Conservation (phyloP, 2,329 filamentous ascomycete genomes). For the Pyrenochaeta sp. region DNA sequence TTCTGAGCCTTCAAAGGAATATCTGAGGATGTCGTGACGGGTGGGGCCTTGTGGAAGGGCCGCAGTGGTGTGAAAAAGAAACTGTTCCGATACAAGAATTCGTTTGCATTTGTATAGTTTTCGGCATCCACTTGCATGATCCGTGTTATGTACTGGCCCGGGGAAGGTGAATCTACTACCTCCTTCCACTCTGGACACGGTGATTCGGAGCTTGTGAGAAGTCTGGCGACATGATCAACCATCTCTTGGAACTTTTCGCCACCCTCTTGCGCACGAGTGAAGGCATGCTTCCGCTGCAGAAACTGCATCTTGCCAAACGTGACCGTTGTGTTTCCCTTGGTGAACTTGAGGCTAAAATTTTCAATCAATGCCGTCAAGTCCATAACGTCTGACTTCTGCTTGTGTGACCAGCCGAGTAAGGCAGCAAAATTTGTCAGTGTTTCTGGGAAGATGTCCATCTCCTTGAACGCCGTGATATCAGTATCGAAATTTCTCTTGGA, state of each 20-base stretch:
- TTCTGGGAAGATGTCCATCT: constrained; percentile 69
- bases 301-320: constrained; percentile 80
- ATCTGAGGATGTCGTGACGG: constrained; percentile 18
- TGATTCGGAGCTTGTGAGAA: constrained; percentile 39
- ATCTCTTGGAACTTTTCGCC: constrained; percentile 53
- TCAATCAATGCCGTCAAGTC: constrained; percentile 74
- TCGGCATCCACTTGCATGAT: constrained; percentile 64
- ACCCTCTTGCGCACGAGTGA: constrained; percentile 55
- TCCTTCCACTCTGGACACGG: constrained; percentile 36
- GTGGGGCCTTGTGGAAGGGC: constrained; percentile 15
- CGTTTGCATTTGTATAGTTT: constrained; percentile 64
- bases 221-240: constrained; percentile 39
- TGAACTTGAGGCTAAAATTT: constrained; percentile 87
- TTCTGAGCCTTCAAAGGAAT: constrained; percentile 27
- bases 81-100: constrained; percentile 65
- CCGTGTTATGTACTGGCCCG: constrained; percentile 58
- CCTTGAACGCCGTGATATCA: constrained; percentile 66
- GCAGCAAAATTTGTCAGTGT: constrained; percentile 82
- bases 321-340: constrained; percentile 86
- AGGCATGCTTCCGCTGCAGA: constrained; percentile 77
- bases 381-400: constrained; percentile 73
- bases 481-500: constrained; percentile 84
- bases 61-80: constrained; percentile 64
- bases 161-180: constrained; percentile 29
- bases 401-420: constrained; percentile 83